Evolutionary conservation across 2,329 filamentous ascomycete genomes (phyloP), one percentile per base, ranked within the genome.

Genomic region (Herpotrichia juniperi): DNA sequence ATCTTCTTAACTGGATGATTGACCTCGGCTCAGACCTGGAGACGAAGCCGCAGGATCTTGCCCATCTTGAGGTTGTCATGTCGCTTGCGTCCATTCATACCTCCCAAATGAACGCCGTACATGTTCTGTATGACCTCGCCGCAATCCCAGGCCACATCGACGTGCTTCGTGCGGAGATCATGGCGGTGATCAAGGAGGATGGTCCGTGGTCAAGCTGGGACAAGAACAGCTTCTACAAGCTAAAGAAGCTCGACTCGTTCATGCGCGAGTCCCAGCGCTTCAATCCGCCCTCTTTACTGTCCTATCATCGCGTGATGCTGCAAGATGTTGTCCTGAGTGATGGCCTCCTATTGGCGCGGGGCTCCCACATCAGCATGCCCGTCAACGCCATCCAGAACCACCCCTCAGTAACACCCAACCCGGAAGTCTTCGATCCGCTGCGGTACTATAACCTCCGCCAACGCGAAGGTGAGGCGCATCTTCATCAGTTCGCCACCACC

Each of bases 81-180:
- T 53, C 46, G 30, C 45, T 59, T 24, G 61, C 57, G 12, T 53
- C 53, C 11, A 61, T 58, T 24, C 62, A 65, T 43, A 65, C 62
- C 1, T 53, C 55, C 9, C 49, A 52, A 16, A 64, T 64, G 61
- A 52, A 47, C 14, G 46, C 43, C 1, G 53, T 56, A 2, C 55
- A 65, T 48, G 52, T 61, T 16, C 42, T 59, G 19, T 59, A 54
- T 42, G 56, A 59, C 21, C 40, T 59, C 17, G 34, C 42, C 1
- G 40, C 26, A 11, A 44, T 48, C 17, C 53, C 56, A 1, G 32
- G 54, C 12, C 46, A 42, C 25, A 12, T 59, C 14, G 30, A 46
- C n/a, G 22, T 26, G 9, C 45, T 59, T 10, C 50, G 53, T 9
- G 48, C 54, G 11, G 56, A 59, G 35, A 46, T 57, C 14, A 8